Percentiles rank a stretch among this genome's conserved stretches.
Evolutionary conservation across 1,139 yeast species (phyloP).

Genomic region (Blastobotrys buckinghamii): DNA sequence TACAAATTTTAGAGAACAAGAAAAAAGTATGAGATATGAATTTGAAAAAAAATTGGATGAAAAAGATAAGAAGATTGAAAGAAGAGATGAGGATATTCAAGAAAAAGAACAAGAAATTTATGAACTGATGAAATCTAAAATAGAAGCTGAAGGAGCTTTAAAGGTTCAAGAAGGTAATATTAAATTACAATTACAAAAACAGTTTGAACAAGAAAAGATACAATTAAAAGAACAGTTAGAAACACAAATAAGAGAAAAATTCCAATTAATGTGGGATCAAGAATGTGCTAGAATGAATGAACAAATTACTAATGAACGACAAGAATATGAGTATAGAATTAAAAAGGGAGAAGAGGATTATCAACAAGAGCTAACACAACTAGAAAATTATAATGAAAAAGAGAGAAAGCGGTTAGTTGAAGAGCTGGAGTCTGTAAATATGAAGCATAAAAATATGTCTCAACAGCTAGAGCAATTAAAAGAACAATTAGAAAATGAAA

Average conservation of each 20-base stretch:
- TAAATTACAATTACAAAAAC: constrained; percentile 20
- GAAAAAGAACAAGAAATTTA: background rate
- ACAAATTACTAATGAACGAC: constrained; percentile 9
- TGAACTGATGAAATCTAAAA: background rate
- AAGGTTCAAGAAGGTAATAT: constrained; percentile 23
- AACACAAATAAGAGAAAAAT: background rate
- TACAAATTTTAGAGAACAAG: constrained; percentile 23
- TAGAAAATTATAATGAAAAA: constrained; percentile 15
- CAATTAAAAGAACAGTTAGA: background rate
- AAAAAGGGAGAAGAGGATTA: background rate
- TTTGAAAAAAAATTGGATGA: constrained; percentile 8
- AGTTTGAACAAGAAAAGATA: constrained; percentile 6
- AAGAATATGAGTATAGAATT: constrained; percentile 3
- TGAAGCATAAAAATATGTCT: constrained; percentile 19
- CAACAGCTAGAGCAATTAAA: constrained; percentile 21
- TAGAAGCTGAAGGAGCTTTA: constrained; percentile 28
- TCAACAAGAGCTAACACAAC: background rate
- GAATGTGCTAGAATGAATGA: constrained; percentile 1
- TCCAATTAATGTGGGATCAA: background rate
- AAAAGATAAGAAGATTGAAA: background rate
- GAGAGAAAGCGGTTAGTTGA: constrained; percentile 14
- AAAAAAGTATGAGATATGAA: constrained; percentile 31
- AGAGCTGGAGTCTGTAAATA: constrained; percentile 10
- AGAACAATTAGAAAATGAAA: constrained; percentile 28
- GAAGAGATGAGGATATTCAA: background rate